phyloP scores from a whole-genome alignment of 192 early-diverging fungal species.

The Backusella westeae region DNA sequence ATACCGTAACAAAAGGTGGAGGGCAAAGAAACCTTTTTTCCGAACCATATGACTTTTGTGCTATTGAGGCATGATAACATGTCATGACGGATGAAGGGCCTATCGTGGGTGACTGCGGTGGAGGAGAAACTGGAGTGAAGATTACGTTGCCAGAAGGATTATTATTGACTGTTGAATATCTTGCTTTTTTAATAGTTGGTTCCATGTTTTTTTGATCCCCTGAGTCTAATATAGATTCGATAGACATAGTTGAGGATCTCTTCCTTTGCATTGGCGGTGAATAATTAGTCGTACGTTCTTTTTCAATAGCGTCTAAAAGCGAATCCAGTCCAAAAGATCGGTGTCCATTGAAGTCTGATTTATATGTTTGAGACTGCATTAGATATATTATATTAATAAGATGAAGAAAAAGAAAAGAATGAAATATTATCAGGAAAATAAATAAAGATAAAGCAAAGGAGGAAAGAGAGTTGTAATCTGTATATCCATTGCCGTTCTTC shows the following conservation, averaged over 20 bases:
- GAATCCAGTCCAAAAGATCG: conserved; percentile 23
- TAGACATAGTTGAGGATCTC: conserved; percentile 25
- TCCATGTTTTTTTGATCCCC: neutral
- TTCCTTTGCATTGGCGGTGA: conserved; percentile 1
- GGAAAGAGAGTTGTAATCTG: neutral
- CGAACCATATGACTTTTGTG: conserved; percentile 92
- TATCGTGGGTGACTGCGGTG: neutral
- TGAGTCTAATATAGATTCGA: conserved; percentile 25
- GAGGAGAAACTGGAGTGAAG: neutral
- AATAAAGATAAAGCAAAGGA: neutral
- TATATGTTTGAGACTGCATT: conserved; percentile 1
- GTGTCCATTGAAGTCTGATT: conserved; percentile 12
- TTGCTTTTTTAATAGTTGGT: neutral
- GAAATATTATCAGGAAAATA: neutral
- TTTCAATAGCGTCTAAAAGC: conserved; percentile 28
- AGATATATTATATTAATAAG: neutral
- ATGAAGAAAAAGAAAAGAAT: neutral
- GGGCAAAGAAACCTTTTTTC: conserved; percentile 87
- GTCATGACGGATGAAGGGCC: conserved; percentile 66
- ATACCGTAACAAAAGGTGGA: conserved; percentile 60
- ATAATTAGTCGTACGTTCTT: neutral
- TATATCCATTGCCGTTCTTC: neutral
- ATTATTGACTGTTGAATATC: neutral
- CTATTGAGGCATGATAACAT: conserved; percentile 77
- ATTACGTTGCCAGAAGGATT: neutral